phyloP scores from a whole-genome alignment of 768 basidiomycete genomes.

The Lentinula edodes region DNA sequence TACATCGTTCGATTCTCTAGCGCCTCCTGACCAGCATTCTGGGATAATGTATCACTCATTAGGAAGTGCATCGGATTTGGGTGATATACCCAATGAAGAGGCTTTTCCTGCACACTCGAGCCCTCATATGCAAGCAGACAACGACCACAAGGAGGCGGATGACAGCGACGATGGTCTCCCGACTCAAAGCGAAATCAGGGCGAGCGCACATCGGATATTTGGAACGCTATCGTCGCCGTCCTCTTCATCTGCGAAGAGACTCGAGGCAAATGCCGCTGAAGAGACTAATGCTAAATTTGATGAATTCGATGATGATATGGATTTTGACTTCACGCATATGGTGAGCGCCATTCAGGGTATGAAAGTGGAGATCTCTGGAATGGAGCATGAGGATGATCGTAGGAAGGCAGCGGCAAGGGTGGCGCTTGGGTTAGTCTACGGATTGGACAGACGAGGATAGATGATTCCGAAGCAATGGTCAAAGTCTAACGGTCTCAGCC shows the following conservation, averaged over 20 bases:
- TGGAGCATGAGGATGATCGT: constrained; percentile 57
- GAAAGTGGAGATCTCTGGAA: constrained; percentile 69
- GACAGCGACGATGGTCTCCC: constrained; percentile 37
- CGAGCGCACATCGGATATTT: constrained; percentile 46
- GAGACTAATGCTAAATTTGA: constrained; percentile 13
- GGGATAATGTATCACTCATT: constrained; percentile 42
- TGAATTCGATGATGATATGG: constrained; percentile 31
- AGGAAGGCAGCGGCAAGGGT: constrained; percentile 66
- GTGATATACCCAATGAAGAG: constrained; percentile 31
- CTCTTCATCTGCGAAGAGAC: not conserved
- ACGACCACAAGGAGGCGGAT: constrained; percentile 8
- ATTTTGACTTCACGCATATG: constrained; percentile 60
- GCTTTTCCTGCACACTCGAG: not conserved
- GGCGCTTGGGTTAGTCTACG: constrained; percentile 70
- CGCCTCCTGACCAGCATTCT: constrained; percentile 11
- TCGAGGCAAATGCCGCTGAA: not conserved
- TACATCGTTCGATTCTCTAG: constrained; percentile 14
- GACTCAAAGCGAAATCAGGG: constrained; percentile 41
- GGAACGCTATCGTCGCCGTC: constrained; percentile 18
- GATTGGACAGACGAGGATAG: constrained; percentile 31
- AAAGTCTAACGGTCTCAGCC: not conserved
- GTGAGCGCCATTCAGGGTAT: constrained; percentile 58
- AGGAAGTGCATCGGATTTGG: constrained; percentile 57
- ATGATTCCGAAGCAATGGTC: constrained; percentile 1
- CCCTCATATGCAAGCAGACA: constrained; percentile 9